Percentiles rank a stretch among this genome's conserved stretches.
phyloP scores from a whole-genome alignment of 2,329 filamentous ascomycete genomes.

The Fusarium goolgardi region DNA sequence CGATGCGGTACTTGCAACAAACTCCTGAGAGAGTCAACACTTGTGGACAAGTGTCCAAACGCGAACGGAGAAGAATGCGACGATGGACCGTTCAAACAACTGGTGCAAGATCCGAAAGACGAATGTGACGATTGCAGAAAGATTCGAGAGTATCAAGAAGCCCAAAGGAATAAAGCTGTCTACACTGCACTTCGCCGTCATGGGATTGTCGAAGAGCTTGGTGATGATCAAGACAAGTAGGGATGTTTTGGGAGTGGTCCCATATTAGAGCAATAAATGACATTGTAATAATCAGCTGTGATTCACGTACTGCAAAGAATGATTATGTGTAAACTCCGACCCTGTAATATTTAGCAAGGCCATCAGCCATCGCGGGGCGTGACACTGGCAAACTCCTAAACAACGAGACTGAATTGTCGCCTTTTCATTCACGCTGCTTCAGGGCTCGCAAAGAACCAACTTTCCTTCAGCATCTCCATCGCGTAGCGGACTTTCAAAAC shows the following conservation, averaged over 20 bases:
- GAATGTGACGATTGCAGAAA: background rate
- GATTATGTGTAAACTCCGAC: rapidly evolving
- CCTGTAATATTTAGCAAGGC: background rate
- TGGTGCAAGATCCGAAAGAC: background rate
- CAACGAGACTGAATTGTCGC: background rate
- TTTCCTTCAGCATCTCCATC: too few species aligned
- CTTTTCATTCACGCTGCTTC: background rate
- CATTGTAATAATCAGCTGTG: too few species aligned
- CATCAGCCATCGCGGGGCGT: background rate
- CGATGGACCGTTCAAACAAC: background rate
- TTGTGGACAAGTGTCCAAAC: background rate
- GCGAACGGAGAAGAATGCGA: background rate
- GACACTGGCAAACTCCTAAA: background rate
- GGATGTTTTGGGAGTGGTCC: rapidly evolving
- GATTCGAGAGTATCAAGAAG: background rate
- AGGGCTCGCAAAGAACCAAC: rapidly evolving
- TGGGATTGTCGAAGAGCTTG: background rate
- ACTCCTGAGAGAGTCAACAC: background rate
- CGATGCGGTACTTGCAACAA: background rate
- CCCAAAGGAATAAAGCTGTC: too few species aligned
- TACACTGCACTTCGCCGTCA: too few species aligned
- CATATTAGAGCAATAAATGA: background rate
- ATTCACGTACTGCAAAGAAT: background rate
- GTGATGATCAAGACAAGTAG: background rate
- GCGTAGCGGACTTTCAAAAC: rapidly evolving